phyloP scores from a whole-genome alignment of 1,284 basidiomycete species.

The Athelia psychrophila region DNA sequence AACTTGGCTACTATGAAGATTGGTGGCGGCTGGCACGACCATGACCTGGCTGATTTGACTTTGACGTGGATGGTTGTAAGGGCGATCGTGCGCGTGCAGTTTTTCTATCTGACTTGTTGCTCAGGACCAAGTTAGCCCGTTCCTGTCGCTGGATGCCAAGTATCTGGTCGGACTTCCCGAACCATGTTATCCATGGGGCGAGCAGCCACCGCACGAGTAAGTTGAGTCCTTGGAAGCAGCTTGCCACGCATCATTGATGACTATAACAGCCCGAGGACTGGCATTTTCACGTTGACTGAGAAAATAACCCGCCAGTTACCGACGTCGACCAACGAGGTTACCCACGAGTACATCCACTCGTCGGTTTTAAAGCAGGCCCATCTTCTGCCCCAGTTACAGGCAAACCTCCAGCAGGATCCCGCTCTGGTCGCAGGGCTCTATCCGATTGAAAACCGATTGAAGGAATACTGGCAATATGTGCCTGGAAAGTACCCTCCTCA shows the following conservation, averaged over 20 bases:
- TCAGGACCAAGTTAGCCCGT: constrained; percentile 53
- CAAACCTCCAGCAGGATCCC: constrained; percentile 38
- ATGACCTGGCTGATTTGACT: constrained; percentile 66
- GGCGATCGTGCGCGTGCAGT: constrained; percentile 5
- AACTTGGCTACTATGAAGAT: constrained; percentile 38
- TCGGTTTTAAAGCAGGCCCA: constrained; percentile 50
- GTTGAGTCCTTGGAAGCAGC: constrained; percentile 16
- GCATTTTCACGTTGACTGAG: constrained; percentile 47
- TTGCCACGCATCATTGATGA: constrained; percentile 5
- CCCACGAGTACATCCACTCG: constrained; percentile 59
- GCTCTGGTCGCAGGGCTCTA: constrained; percentile 40
- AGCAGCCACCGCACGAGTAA: constrained; percentile 58
- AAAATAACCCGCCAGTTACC: constrained; percentile 49
- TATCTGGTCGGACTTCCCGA: constrained; percentile 49
- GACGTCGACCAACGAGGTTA: constrained; percentile 37
- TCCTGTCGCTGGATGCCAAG: constrained; percentile 51
- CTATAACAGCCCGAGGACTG: constrained; percentile 41
- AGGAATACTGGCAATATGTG: constrained; percentile 40
- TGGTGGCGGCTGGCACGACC: constrained; percentile 64
- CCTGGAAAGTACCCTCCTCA: constrained; percentile 10
- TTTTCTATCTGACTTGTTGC: constrained; percentile 1
- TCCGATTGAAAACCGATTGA: constrained; percentile 52
- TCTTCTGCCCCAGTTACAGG: constrained; percentile 31
- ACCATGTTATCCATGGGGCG: constrained; percentile 59
- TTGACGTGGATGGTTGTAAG: constrained; percentile 67